Conservation (phyloP, 768 basidiomycete species). For the Crucibulum laeve region DNA sequence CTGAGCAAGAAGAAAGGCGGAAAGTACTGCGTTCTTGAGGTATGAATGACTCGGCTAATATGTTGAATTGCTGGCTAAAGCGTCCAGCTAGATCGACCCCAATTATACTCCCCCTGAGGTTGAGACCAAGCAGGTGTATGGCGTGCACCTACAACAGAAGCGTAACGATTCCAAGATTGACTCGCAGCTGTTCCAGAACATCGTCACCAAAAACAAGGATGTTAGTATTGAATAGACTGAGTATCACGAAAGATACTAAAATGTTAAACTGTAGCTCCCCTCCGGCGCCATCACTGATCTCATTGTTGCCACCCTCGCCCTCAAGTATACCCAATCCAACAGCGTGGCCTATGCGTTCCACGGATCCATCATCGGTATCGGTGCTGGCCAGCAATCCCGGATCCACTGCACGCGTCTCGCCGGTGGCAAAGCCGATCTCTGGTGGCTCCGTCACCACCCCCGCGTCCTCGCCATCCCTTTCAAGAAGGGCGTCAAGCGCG, state of each 20-base stretch:
- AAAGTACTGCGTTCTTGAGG: constrained; percentile 97
- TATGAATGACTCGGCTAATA: constrained; percentile 18
- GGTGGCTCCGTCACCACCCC: constrained; percentile 98
- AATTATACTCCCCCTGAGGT: constrained; percentile 69
- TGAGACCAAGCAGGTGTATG: constrained; percentile 96
- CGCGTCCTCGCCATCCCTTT: constrained; percentile 90
- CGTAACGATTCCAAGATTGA: constrained; percentile 90
- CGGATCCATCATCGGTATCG: constrained; percentile 92
- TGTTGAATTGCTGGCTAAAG: neutral
- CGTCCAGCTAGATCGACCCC: constrained; percentile 72
- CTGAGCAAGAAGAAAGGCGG: constrained; percentile 96
- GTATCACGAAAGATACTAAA: neutral
- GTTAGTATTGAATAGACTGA: constrained; percentile 41
- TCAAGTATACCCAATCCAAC: constrained; percentile 99
- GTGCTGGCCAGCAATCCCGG: constrained; percentile 97
- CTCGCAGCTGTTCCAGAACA: constrained; percentile 72
- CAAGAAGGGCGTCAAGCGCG: constrained; percentile 96
- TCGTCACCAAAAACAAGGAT: constrained; percentile 86
- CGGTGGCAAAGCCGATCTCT: constrained; percentile 96
- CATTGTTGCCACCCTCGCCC: constrained; percentile 91
- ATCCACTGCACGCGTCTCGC: constrained; percentile 99
- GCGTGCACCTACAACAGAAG: constrained; percentile 83
- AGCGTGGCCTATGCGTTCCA: constrained; percentile 93
- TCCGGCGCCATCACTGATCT: constrained; percentile 78
- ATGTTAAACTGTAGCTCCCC: constrained; percentile 56